Evolutionary conservation across 2,329 filamentous ascomycete species (phyloP).

Genomic region (Phaeoacremonium minimum): DNA sequence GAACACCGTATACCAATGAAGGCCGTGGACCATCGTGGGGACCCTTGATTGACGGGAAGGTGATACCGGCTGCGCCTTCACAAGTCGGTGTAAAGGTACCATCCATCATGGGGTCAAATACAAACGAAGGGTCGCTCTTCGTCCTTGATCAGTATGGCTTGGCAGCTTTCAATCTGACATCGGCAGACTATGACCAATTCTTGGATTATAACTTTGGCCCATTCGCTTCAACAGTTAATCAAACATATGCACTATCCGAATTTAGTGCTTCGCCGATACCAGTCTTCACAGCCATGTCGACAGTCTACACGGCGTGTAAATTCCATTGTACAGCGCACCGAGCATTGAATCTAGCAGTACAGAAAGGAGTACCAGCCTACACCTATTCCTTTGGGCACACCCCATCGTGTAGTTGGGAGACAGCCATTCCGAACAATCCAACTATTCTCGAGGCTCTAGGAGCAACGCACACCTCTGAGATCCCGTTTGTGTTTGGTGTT

Average conservation of each 20-base stretch:
- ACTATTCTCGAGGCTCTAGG: slow-evolving; percentile 11
- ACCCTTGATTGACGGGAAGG: slow-evolving; percentile 17
- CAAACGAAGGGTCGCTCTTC: slow-evolving; percentile 18
- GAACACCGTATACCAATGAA: slow-evolving; percentile 9
- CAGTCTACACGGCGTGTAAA: slow-evolving; percentile 11
- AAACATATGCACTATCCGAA: slow-evolving; percentile 3
- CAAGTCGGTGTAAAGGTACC: slow-evolving; percentile 18
- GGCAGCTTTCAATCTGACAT: slow-evolving; percentile 8
- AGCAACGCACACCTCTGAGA: slow-evolving; percentile 20
- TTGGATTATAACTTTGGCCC: slow-evolving; percentile 8
- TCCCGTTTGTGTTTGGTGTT: slow-evolving; percentile 22
- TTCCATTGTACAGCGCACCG: slow-evolving; percentile 15
- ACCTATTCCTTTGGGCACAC: slow-evolving; percentile 16
- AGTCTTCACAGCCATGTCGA: slow-evolving; percentile 11
- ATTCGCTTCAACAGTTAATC: slow-evolving; percentile 4
- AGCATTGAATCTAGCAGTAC: slow-evolving; percentile 9
- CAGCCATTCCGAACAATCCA: slow-evolving; percentile 7
- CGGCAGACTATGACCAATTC: slow-evolving; percentile 18
- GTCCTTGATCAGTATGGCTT: slow-evolving; percentile 13
- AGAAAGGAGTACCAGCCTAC: slow-evolving; percentile 14
- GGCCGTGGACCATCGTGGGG: slow-evolving; percentile 12
- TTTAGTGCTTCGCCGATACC: slow-evolving; percentile 10
- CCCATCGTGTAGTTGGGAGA: slow-evolving; percentile 17
- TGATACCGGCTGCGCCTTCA: slow-evolving; percentile 17
- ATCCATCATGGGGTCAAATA: slow-evolving; percentile 17